Evolutionary conservation across 768 basidiomycete species (phyloP).

Genomic region (Suillus clintonianus): DNA sequence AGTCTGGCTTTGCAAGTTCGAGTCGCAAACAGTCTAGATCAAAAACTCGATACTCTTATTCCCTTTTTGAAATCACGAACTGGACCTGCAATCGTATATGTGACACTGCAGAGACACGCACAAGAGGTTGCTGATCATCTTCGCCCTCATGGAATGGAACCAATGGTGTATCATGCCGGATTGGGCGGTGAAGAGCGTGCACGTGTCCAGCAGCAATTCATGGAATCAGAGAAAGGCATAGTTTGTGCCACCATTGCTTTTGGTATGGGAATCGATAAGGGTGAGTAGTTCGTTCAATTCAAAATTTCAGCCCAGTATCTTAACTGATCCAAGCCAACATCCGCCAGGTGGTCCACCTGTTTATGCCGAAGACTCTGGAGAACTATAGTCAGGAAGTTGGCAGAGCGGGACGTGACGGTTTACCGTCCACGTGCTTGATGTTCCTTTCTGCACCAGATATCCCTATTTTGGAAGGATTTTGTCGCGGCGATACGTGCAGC

Average conservation of each 20-base stretch:
- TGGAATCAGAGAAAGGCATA: constrained; percentile 39
- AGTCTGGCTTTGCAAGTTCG: constrained; percentile 40
- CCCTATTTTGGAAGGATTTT: constrained; percentile 49
- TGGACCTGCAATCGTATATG: constrained; percentile 48
- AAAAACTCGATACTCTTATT: constrained; percentile 39
- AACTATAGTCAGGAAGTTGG: constrained; percentile 50
- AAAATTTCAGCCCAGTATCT: not conserved
- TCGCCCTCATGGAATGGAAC: constrained; percentile 24
- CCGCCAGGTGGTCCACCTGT: constrained; percentile 42
- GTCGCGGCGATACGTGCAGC: constrained; percentile 48
- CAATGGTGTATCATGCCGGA: constrained; percentile 47
- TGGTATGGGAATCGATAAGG: constrained; percentile 49
- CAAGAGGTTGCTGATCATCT: constrained; percentile 38
- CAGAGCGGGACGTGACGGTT: constrained; percentile 43
- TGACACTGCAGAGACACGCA: constrained; percentile 44
- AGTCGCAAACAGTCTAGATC: constrained; percentile 30
- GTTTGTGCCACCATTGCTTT: constrained; percentile 48
- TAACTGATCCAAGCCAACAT: constrained; percentile 28
- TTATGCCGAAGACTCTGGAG: constrained; percentile 49
- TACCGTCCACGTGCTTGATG: constrained; percentile 46
- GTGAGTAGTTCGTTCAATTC: constrained; percentile 12
- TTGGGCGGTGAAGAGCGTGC: constrained; percentile 36
- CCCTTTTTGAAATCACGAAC: constrained; percentile 37
- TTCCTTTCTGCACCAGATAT: constrained; percentile 46
- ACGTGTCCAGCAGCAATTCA: constrained; percentile 39